phyloP scores from a whole-genome alignment of 192 early-diverging fungal species.

The Gaertneriomyces sp. region DNA sequence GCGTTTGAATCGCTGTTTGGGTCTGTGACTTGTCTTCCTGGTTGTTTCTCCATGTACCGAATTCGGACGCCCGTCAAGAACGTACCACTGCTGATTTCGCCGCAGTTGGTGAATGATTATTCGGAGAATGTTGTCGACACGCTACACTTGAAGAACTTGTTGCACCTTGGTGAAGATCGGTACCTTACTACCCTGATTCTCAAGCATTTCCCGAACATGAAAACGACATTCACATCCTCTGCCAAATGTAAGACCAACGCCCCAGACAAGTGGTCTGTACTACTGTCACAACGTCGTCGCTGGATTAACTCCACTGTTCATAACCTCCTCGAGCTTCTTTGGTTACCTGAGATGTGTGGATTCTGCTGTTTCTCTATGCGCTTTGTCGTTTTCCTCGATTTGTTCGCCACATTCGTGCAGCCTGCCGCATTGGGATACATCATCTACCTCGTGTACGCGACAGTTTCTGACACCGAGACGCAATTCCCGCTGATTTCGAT shows the following conservation, averaged over 20 bases:
- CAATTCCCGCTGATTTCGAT: slow-evolving; percentile 75
- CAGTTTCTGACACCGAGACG: slow-evolving; percentile 47
- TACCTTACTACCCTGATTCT: slow-evolving; percentile 96
- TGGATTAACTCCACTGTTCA: slow-evolving; percentile 99
- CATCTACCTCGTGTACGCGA: slow-evolving; percentile 67
- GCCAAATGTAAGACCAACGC: slow-evolving; percentile 88
- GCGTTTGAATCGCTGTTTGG: slow-evolving; percentile 67
- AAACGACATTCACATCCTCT: slow-evolving; percentile 87
- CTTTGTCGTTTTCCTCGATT: slow-evolving; percentile 91
- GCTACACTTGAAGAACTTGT: slow-evolving; percentile 94
- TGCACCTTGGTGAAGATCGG: slow-evolving; percentile 94
- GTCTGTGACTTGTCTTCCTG: slow-evolving; percentile 65
- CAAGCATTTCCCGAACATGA: slow-evolving; percentile 94
- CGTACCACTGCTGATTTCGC: slow-evolving; percentile 76
- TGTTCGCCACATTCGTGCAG: slow-evolving; percentile 82
- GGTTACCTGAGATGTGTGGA: slow-evolving; percentile 85
- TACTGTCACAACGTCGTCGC: slow-evolving; percentile 91
- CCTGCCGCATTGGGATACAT: slow-evolving; percentile 54
- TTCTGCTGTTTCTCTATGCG: slow-evolving; percentile 98
- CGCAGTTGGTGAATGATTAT: slow-evolving; percentile 79
- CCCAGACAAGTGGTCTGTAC: slow-evolving; percentile 83
- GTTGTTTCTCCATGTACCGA: slow-evolving; percentile 99
- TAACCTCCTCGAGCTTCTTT: slow-evolving; percentile 86
- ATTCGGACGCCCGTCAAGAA: slow-evolving; percentile 75
- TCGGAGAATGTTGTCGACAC: slow-evolving; percentile 90